Conservation (phyloP, 2,329 filamentous ascomycete genomes). For the Ramularia endophylla region DNA sequence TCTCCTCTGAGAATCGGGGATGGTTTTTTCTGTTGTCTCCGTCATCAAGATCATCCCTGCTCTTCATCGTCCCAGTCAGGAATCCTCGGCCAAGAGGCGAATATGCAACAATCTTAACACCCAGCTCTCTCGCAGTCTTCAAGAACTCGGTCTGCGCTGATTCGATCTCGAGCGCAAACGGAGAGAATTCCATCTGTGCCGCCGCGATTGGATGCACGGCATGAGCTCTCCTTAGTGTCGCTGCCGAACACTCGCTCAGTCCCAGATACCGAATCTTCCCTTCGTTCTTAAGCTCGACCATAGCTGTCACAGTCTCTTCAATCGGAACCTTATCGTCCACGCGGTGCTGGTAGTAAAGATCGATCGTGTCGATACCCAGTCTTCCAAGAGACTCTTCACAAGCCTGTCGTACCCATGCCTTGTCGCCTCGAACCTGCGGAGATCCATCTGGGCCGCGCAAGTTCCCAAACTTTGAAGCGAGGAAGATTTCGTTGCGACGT, state of each 20-base stretch:
- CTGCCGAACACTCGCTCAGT: constrained; percentile 44
- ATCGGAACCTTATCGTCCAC: constrained; percentile 40
- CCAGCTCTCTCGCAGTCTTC: constrained; percentile 44
- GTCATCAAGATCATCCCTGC: constrained; percentile 33
- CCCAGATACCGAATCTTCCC: constrained; percentile 52
- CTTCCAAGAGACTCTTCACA: constrained; percentile 33
- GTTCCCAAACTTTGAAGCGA: constrained; percentile 36
- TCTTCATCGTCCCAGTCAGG: constrained; percentile 38
- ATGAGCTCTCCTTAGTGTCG: constrained; percentile 46
- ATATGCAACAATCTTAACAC: constrained; percentile 38
- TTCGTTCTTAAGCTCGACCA: constrained; percentile 42
- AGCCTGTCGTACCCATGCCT: constrained; percentile 32
- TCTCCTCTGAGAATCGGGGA: constrained; percentile 26
- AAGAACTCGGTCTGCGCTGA: constrained; percentile 35
- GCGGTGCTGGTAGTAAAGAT: constrained; percentile 42
- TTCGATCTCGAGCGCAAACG: constrained; percentile 48
- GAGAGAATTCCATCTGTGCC: constrained; percentile 51
- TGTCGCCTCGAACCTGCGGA: constrained; percentile 29
- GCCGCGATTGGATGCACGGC: constrained; percentile 46
- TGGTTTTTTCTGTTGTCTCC: constrained; percentile 25
- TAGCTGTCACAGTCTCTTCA: constrained; percentile 40
- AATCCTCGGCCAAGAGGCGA: constrained; percentile 39
- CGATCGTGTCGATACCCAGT: constrained; percentile 35
- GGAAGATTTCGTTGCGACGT: constrained; percentile 37
- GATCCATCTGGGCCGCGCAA: constrained; percentile 16